Percentiles rank a stretch among this genome's conserved stretches.
Evolutionary conservation across 495 filamentous ascomycete genomes (phyloP).

Genomic region (Neurospora cerealis): DNA sequence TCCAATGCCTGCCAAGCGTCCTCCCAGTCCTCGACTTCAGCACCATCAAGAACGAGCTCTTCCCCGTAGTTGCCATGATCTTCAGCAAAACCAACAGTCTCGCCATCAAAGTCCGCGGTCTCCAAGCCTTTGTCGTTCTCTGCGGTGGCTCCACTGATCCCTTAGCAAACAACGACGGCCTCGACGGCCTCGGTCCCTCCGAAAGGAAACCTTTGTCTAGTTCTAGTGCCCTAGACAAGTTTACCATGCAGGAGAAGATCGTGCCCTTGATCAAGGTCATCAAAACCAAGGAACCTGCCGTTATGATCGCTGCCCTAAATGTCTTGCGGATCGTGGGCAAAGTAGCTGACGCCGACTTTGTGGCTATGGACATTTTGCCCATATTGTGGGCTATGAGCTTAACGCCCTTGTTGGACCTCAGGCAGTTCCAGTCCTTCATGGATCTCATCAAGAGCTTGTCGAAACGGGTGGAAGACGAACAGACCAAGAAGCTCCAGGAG

Average conservation of each 20-base stretch:
- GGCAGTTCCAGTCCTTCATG: constrained; percentile 87
- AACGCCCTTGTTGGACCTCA: constrained; percentile 75
- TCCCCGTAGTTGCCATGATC: constrained; percentile 77
- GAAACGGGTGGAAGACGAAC: constrained; percentile 72
- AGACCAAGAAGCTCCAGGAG: constrained; percentile 77
- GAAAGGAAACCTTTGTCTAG: constrained; percentile 47
- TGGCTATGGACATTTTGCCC: constrained; percentile 84
- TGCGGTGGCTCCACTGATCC: constrained; percentile 62
- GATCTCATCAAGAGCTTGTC: constrained; percentile 72
- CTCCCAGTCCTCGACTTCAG: constrained; percentile 84
- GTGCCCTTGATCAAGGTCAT: constrained; percentile 83
- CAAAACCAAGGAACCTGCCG: constrained; percentile 94
- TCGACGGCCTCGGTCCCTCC: constrained; percentile 49
- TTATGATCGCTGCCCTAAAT: constrained; percentile 87
- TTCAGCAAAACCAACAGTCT: constrained; percentile 90
- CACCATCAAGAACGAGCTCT: constrained; percentile 91
- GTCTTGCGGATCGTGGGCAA: constrained; percentile 76
- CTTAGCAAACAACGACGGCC: constrained; percentile 49
- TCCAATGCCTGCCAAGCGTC: constrained; percentile 62
- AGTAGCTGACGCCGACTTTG: constrained; percentile 81
- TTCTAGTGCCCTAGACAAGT: constrained; percentile 81
- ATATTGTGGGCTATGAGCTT: constrained; percentile 87
- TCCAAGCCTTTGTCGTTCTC: constrained; percentile 81
- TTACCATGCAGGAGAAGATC: constrained; percentile 93
- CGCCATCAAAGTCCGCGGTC: constrained; percentile 81